phyloP scores from a whole-genome alignment of 2,329 filamentous ascomycete species.

The Botrytis medusae region DNA sequence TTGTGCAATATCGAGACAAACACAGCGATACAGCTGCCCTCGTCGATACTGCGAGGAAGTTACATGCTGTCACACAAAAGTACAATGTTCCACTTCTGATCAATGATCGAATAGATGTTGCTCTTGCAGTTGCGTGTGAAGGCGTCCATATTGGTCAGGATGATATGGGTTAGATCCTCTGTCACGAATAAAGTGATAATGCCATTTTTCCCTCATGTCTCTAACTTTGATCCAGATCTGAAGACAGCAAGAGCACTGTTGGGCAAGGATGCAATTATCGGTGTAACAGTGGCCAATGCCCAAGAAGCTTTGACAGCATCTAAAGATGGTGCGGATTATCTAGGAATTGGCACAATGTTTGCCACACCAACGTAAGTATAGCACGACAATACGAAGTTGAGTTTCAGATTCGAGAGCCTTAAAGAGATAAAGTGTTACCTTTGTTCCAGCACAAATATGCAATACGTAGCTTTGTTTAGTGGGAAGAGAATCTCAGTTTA shows the following conservation, averaged over 20 bases:
- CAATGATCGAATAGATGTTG: slow-evolving; percentile 91
- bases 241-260: slow-evolving; percentile 68
- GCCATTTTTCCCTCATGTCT: neutral
- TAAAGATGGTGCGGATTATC: slow-evolving; percentile 77
- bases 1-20: slow-evolving; percentile 93
- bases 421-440: neutral
- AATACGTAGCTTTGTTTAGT: neutral
- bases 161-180: slow-evolving; percentile 68
- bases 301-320: slow-evolving; percentile 74
- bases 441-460: neutral
- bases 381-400: neutral
- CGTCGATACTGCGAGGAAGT: slow-evolving; percentile 65
- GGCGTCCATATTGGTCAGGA: slow-evolving; percentile 95
- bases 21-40: slow-evolving; percentile 70
- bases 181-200: neutral
- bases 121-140: slow-evolving; percentile 79
- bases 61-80: slow-evolving; percentile 69
- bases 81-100: slow-evolving; percentile 79
- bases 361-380: slow-evolving; percentile 69
- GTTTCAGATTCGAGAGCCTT: neutral
- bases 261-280: slow-evolving; percentile 77
- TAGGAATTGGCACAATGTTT: slow-evolving; percentile 88
- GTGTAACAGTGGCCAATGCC: slow-evolving; percentile 76
- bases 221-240: slow-evolving; percentile 48
- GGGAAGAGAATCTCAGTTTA: neutral